Evolutionary conservation across 108 stramenopile species (phyloP).

Genomic region (Pseudonitzschia multiseries): DNA sequence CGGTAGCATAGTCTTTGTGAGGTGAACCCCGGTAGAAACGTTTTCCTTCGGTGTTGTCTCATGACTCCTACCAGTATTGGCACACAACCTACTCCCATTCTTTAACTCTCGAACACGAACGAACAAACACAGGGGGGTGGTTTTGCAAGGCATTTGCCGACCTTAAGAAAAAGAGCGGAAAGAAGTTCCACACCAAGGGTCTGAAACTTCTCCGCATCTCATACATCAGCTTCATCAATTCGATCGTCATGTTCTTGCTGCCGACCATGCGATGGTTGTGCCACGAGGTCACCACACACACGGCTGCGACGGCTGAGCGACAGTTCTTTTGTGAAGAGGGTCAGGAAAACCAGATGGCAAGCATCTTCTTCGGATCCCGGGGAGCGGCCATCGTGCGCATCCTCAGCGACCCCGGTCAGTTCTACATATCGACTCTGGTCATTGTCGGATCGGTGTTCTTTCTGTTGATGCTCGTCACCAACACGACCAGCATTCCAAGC

Average conservation of each 20-base stretch:
- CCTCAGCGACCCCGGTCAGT: slow-evolving; percentile 45
- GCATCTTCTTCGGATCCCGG: slow-evolving; percentile 51
- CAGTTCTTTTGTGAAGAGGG: slow-evolving; percentile 50
- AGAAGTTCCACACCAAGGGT: neutral
- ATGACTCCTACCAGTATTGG: neutral
- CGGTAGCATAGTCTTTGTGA: too few species aligned
- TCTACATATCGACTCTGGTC: slow-evolving; percentile 36
- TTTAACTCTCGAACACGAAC: too few species aligned
- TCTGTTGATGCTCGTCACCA: slow-evolving; percentile 43
- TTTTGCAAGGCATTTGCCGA: slow-evolving; percentile 10
- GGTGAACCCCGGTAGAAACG: too few species aligned
- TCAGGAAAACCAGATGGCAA: slow-evolving; percentile 55
- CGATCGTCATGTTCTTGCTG: slow-evolving; percentile 32
- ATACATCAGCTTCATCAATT: slow-evolving; percentile 39
- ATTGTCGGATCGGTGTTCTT: slow-evolving; percentile 44
- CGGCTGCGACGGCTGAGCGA: slow-evolving; percentile 18
- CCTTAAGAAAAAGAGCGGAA: neutral
- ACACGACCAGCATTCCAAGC: slow-evolving; percentile 41
- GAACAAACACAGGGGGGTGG: neutral
- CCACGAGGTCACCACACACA: neutral
- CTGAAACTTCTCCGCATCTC: neutral
- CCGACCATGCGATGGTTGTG: slow-evolving; percentile 36
- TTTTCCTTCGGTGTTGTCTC: neutral
- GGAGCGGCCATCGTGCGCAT: slow-evolving; percentile 53
- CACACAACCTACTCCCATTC: too few species aligned